phyloP scores from a whole-genome alignment of 345 rosid species.

The Eucalyptus leucophloia region DNA sequence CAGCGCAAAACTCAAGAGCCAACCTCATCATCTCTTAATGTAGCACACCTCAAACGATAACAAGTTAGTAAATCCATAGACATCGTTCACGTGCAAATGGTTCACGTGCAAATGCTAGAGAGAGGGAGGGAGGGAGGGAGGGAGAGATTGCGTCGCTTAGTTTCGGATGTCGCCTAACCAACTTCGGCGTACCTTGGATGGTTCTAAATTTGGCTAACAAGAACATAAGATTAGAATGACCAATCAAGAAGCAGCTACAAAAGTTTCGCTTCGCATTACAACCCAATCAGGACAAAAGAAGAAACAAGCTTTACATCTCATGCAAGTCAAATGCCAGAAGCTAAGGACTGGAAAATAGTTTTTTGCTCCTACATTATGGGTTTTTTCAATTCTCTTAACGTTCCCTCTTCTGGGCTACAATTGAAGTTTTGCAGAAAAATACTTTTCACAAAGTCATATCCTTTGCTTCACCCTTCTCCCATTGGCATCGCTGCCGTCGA shows the following conservation, averaged over 20 bases:
- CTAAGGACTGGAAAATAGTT: background rate
- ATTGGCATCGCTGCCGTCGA: slow-evolving; percentile 38
- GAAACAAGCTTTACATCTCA: slow-evolving; percentile 13
- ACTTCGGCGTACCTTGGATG: background rate
- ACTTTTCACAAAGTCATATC: slow-evolving; percentile 3
- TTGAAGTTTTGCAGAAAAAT: background rate
- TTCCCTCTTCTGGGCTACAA: background rate
- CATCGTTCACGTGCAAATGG: background rate
- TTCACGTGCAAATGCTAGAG: background rate
- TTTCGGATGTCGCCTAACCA: background rate
- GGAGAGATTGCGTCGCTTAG: background rate
- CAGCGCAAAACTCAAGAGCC: background rate
- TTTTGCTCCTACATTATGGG: slow-evolving; percentile 5
- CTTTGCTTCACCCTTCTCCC: slow-evolving; percentile 67
- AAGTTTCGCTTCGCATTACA: background rate
- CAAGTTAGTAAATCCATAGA: background rate
- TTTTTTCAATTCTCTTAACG: background rate
- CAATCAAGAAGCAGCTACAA: background rate
- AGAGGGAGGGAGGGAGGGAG: background rate
- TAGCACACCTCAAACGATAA: background rate
- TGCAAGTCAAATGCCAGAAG: background rate
- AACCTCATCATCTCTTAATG: background rate
- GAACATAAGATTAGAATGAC: background rate
- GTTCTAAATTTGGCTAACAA: background rate
- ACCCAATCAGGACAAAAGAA: background rate